These are phyloP conservation scores for Chalciporus sphaerocephalus DNA, from an alignment of 768 basidiomycete genomes.

Conservation along the genomic window DNA sequence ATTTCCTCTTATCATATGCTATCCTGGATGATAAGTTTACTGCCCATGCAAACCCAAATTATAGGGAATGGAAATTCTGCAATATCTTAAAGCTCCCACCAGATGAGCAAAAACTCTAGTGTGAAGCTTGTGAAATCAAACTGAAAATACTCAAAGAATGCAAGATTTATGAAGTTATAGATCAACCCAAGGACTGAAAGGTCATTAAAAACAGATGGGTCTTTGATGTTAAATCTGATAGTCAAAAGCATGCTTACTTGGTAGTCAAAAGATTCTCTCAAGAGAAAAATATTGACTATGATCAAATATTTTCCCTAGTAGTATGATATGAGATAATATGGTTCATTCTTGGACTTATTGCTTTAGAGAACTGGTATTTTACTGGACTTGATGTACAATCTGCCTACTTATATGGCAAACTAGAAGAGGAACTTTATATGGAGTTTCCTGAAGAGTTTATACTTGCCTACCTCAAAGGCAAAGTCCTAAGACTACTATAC, in stretches of 20 bases:
- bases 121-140: background rate
- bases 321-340: conserved; percentile 8
- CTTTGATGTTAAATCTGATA: background rate
- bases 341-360: conserved; percentile 13
- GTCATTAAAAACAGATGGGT: background rate
- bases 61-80: background rate
- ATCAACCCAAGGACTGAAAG: background rate
- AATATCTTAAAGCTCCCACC: background rate
- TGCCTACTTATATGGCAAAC: conserved; percentile 1
- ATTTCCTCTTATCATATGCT: too few relatives aligned
- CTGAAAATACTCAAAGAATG: background rate
- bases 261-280: conserved; percentile 37
- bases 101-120: background rate
- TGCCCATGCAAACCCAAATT: too few relatives aligned
- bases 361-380: conserved; percentile 18
- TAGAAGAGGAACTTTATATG: conserved; percentile 1
- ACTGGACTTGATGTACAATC: conserved; percentile 20
- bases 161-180: background rate
- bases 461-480: background rate
- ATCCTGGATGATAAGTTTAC: too few relatives aligned
- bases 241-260: conserved; percentile 19
- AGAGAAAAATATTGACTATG: conserved; percentile 28
- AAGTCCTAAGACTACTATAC: background rate
- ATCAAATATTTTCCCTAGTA: conserved; percentile 18
- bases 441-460: background rate